Evolutionary conservation across 2,329 filamentous ascomycete genomes (phyloP).

Genomic region (Pyricularia grisea): DNA sequence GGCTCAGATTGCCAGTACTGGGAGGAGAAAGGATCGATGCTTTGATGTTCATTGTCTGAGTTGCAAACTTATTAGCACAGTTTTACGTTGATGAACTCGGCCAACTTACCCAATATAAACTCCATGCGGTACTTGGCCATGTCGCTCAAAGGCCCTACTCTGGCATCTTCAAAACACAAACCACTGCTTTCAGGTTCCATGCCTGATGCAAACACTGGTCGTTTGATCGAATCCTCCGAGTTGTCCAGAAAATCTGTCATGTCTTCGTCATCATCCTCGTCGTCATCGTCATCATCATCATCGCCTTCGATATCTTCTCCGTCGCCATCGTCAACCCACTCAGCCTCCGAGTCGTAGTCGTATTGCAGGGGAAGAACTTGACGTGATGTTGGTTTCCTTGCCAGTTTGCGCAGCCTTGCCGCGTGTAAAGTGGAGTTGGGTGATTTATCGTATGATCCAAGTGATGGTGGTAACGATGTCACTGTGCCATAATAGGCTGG

Average conservation of each 20-base stretch:
- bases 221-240: slow-evolving; percentile 58
- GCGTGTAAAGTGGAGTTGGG: neutral
- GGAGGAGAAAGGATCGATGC: slow-evolving; percentile 77
- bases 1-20: slow-evolving; percentile 60
- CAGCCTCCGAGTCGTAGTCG: slow-evolving; percentile 77
- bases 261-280: slow-evolving; percentile 64
- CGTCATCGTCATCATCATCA: slow-evolving; percentile 63
- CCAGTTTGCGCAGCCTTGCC: slow-evolving; percentile 37
- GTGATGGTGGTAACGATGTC: slow-evolving; percentile 43
- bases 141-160: slow-evolving; percentile 36
- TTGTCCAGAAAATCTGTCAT: slow-evolving; percentile 89
- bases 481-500: slow-evolving; percentile 66
- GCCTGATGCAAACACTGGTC: slow-evolving; percentile 54
- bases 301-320: slow-evolving; percentile 61
- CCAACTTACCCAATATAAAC: slow-evolving; percentile 55
- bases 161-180: slow-evolving; percentile 68
- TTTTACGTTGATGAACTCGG: neutral
- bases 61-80: neutral
- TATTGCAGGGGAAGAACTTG: slow-evolving; percentile 59
- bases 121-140: slow-evolving; percentile 61
- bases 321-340: slow-evolving; percentile 70
- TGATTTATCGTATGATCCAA: neutral
- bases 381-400: slow-evolving; percentile 43
- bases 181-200: slow-evolving; percentile 72
- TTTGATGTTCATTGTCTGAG: slow-evolving; percentile 31